These are phyloP conservation scores for Opeltia flavorubescens DNA, from an alignment of 495 filamentous ascomycete genomes.

Conservation along the genomic window DNA sequence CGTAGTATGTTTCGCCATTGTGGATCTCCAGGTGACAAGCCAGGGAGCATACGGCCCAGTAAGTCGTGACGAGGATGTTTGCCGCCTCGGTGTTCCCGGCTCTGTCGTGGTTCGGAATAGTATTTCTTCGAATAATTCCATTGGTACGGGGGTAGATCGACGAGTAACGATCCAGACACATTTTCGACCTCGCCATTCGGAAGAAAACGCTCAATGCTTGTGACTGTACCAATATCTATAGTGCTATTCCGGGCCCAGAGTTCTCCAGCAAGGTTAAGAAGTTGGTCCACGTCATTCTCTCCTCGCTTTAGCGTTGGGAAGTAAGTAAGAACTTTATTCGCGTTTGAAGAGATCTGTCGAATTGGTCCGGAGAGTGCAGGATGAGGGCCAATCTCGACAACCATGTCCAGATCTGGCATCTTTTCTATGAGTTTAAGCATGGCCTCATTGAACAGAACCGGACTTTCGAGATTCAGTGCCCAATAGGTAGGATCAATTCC, in stretches of 20 bases:
- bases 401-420: neutral
- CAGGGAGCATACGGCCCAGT: conserved; percentile 22
- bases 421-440: neutral
- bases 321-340: conserved; percentile 11
- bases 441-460: conserved; percentile 19
- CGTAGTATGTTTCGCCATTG: conserved; percentile 23
- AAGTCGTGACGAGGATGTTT: conserved; percentile 25
- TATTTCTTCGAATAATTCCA: conserved; percentile 22
- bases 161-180: neutral
- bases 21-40: conserved; percentile 15
- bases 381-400: conserved; percentile 50
- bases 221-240: conserved; percentile 10
- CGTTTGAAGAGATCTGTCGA: neutral
- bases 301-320: conserved; percentile 14
- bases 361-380: conserved; percentile 26
- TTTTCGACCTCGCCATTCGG: neutral
- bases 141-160: conserved; percentile 29
- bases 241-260: conserved; percentile 13
- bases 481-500: conserved; percentile 18
- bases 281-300: conserved; percentile 13
- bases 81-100: conserved; percentile 16
- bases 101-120: conserved; percentile 33
- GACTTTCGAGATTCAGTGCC: conserved; percentile 23
- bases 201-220: neutral
- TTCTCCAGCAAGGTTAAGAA: conserved; percentile 18